These are phyloP conservation scores for Boletellus ananas DNA, from an alignment of 768 basidiomycete species.

Conservation along the genomic window DNA sequence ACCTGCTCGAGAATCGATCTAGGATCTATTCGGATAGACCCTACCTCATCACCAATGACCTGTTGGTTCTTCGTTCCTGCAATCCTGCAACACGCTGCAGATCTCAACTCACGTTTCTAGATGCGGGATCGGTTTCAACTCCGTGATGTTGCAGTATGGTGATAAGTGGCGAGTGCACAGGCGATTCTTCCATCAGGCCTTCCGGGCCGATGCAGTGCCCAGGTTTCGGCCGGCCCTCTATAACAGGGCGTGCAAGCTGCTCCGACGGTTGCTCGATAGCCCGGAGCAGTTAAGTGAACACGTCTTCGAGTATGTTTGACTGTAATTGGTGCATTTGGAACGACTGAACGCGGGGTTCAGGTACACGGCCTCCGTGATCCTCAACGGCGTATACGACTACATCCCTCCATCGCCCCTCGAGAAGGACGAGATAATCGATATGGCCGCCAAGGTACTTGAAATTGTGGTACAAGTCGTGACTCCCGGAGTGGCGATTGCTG, in stretches of 20 bases:
- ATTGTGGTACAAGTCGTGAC: neutral
- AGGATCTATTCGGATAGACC: constrained; percentile 11
- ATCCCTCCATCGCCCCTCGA: neutral
- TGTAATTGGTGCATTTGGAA: neutral
- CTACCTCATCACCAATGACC: neutral
- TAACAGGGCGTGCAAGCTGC: constrained; percentile 2
- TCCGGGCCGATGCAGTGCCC: neutral
- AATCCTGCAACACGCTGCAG: neutral
- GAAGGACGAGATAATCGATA: constrained; percentile 5
- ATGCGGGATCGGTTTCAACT: neutral
- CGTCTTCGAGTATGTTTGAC: constrained; percentile 6
- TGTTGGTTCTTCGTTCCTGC: neutral
- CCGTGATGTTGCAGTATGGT: neutral
- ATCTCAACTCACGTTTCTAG: neutral
- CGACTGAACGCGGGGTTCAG: neutral
- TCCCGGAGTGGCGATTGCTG: neutral
- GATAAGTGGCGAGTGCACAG: constrained; percentile 14
- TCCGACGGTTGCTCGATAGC: neutral
- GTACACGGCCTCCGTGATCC: constrained; percentile 1
- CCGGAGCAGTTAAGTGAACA: neutral
- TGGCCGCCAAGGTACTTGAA: neutral
- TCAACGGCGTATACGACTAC: constrained; percentile 8
- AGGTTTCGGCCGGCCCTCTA: constrained; percentile 2
- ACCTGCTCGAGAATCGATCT: constrained; percentile 5
- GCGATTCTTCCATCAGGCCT: constrained; percentile 13